These are phyloP conservation scores for Cicer judaicum DNA, from an alignment of 306 rosid species.

Conservation along the genomic window DNA sequence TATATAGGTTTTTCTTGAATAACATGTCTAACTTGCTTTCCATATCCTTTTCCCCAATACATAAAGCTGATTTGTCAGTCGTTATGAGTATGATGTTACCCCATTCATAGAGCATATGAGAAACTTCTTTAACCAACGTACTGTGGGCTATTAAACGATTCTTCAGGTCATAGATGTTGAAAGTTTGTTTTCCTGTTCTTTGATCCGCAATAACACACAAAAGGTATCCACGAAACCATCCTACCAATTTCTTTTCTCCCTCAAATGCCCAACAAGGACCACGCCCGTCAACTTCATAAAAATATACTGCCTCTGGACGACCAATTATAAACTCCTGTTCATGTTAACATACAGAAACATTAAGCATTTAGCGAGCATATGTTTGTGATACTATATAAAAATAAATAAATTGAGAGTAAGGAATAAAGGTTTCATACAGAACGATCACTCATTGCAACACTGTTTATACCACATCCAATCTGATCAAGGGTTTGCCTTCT, in stretches of 20 bases:
- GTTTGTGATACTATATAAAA: constrained; percentile 22
- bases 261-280: constrained; percentile 99
- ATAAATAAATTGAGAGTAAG: constrained; percentile 7
- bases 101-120: constrained; percentile 98
- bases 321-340: constrained; percentile 88
- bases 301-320: constrained; percentile 92
- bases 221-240: constrained; percentile 99
- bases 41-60: constrained; percentile 98
- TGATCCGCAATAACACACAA: constrained; percentile 93
- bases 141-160: constrained; percentile 94
- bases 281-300: constrained; percentile 98
- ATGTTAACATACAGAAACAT: constrained; percentile 38
- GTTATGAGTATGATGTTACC: constrained; percentile 89
- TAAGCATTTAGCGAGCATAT: constrained; percentile 40
- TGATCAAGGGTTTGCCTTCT: constrained; percentile 94
- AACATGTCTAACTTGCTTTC: constrained; percentile 99
- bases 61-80: constrained; percentile 86
- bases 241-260: constrained; percentile 91
- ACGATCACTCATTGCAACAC: constrained; percentile 94
- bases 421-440: constrained; percentile 60
- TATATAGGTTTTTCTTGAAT: constrained; percentile 90
- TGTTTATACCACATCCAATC: constrained; percentile 74
- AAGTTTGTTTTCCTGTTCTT: constrained; percentile 77
- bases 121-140: constrained; percentile 75
- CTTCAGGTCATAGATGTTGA: constrained; percentile 92